Base-by-base conservation (phyloP, 495 filamentous ascomycete species). In the Bathelium albidoporum region DNA sequence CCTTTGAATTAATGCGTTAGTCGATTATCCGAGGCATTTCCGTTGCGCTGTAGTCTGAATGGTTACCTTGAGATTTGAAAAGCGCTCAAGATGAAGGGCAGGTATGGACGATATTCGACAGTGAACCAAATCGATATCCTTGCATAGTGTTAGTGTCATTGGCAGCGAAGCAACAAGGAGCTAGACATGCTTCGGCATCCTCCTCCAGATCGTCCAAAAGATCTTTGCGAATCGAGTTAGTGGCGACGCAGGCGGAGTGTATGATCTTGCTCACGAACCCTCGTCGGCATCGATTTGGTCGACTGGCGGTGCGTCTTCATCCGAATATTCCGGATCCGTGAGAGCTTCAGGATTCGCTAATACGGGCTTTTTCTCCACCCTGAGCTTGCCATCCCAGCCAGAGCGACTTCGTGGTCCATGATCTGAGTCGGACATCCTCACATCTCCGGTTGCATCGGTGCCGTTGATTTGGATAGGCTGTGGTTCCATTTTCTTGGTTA, bases 381-480 rank as follows among this genome's bases (percentile, higher is more conserved):
- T 80, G 59, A 95, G 80, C 75, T 97, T 97, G 60, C 92, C 92
- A 76, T 96, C 91, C 91, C 91, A 97, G 61, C 91, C 91, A 1
- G 65, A 61, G 28, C 64, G 60, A 59, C 68, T 70, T 11, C 65
- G 65, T 31, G 65, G 68, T 62, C 22, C 24, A 28, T 55, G 20
- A 28, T 55, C 24, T 29, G 24, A 29, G 20, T n/a, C 5, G 20
- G 10, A 10, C 20, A 24, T 9, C 29, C 22, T 29, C 49, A 16
- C 0, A 29, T 29, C 24, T 16, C 49, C 49, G 29, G 26, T 29
- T 24, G 24, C 10, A 9, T n/a, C 29, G 20, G 4, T 16, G 9
- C 24, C 24, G 7, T 2, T 20, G 7, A 7, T 2, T 16, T 26
- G 22, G 24, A 28, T 20, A 28, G 22, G 7, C 10, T 55, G 22